phyloP scores from a whole-genome alignment of 352 stramenopile species.

The Phytopythium ostracodes region DNA sequence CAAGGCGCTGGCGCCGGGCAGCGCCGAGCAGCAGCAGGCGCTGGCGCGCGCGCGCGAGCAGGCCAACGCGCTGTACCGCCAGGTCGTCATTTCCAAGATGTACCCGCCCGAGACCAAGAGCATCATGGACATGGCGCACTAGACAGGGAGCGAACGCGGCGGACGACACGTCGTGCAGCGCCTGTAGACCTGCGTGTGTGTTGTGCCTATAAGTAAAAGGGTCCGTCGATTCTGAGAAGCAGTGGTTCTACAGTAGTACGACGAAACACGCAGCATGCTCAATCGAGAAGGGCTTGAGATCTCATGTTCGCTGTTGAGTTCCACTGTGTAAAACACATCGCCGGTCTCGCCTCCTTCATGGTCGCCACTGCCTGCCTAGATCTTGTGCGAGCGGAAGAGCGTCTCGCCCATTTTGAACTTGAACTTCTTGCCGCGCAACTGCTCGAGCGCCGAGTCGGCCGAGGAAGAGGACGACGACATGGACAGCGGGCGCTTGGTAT shows the following conservation, averaged over 20 bases:
- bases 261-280: too few relatives aligned
- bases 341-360: neutral
- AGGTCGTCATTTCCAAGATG: constrained; percentile 61
- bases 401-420: constrained; percentile 85
- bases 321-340: too few relatives aligned
- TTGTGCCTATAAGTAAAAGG: neutral
- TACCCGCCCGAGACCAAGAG: constrained; percentile 62
- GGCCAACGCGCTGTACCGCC: constrained; percentile 49
- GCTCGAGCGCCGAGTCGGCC: constrained; percentile 50
- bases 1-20: constrained; percentile 35
- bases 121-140: constrained; percentile 54
- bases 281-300: too few relatives aligned
- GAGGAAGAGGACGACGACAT: constrained; percentile 13
- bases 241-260: neutral
- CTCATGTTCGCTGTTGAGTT: too few relatives aligned
- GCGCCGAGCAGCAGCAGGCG: constrained; percentile 46
- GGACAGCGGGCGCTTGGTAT: constrained; percentile 27
- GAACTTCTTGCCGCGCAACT: constrained; percentile 83
- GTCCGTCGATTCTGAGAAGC: neutral
- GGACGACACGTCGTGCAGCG: too few relatives aligned
- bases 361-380: too few relatives aligned
- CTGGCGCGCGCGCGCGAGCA: constrained; percentile 43
- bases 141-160: neutral
- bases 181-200: neutral
- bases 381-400: constrained; percentile 75